Conservation (phyloP, 495 filamentous ascomycete genomes). For the Pyrenopolyporus hunteri region DNA sequence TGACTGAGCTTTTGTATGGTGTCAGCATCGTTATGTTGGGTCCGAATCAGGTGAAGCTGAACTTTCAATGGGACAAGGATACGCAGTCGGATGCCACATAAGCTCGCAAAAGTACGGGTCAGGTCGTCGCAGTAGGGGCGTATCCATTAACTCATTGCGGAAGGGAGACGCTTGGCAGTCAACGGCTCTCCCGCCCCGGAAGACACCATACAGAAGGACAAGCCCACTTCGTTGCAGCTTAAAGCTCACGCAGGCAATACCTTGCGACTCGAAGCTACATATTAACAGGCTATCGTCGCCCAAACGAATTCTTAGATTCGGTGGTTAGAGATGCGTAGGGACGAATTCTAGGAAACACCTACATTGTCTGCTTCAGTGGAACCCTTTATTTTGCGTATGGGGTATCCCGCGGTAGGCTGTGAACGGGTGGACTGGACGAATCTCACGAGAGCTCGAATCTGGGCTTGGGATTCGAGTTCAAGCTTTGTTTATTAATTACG, state of each 20-base stretch:
- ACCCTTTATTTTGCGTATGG: not conserved
- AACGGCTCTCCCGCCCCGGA: constrained; percentile 10
- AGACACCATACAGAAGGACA: no score
- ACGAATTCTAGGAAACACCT: not conserved
- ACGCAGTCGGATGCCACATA: constrained; percentile 21
- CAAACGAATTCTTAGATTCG: not conserved
- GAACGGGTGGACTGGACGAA: no score
- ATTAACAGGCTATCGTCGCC: not conserved
- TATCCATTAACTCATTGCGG: constrained; percentile 9
- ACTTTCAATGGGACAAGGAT: constrained; percentile 15
- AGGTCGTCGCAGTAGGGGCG: constrained; percentile 1
- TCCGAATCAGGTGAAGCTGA: constrained; percentile 28
- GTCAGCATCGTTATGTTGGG: constrained; percentile 20
- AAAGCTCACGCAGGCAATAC: no score
- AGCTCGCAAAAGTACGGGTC: constrained; percentile 4
- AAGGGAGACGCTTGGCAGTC: constrained; percentile 10
- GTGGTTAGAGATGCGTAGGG: not conserved
- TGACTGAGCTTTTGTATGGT: not conserved
- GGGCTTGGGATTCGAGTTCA: no score
- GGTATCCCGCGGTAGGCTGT: no score
- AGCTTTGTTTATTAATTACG: not conserved
- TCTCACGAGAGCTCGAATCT: not conserved
- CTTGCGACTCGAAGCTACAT: no score
- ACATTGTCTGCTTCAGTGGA: not conserved
- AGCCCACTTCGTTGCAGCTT: no score